phyloP scores from a whole-genome alignment of 495 filamentous ascomycete species.

The Neurospora hispaniola region DNA sequence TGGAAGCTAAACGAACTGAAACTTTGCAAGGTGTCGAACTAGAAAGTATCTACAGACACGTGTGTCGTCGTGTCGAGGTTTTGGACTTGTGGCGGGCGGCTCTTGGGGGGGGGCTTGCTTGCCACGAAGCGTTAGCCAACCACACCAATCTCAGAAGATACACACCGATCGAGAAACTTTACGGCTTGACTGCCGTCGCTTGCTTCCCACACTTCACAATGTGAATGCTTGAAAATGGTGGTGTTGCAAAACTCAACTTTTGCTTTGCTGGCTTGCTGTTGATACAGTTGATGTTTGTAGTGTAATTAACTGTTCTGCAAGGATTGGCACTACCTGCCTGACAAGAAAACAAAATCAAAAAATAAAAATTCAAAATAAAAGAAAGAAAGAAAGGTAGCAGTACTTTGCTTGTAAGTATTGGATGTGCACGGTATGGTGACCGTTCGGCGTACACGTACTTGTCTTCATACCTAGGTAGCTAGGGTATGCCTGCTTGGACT shows the following conservation, averaged over 20 bases:
- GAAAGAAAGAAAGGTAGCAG: not conserved
- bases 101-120: not conserved
- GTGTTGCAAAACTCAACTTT: not conserved
- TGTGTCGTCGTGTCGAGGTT: not conserved
- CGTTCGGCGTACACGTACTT: not conserved
- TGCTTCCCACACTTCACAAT: not conserved
- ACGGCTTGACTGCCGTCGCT: not conserved
- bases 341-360: no score
- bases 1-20: not conserved
- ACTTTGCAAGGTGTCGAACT: not conserved
- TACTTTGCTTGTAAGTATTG: not conserved
- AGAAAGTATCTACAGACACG: not conserved
- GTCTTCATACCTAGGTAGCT: not conserved
- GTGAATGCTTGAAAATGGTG: not conserved
- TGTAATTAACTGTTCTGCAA: not conserved
- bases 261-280: not conserved
- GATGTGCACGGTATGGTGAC: not conserved
- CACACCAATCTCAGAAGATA: not conserved
- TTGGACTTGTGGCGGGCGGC: not conserved
- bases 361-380: no score
- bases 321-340: not conserved
- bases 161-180: not conserved
- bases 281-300: not conserved
- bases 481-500: not conserved
- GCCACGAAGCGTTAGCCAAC: not conserved